Evolutionary conservation across 306 rosid genomes (phyloP).

Genomic region (Glycine soja): DNA sequence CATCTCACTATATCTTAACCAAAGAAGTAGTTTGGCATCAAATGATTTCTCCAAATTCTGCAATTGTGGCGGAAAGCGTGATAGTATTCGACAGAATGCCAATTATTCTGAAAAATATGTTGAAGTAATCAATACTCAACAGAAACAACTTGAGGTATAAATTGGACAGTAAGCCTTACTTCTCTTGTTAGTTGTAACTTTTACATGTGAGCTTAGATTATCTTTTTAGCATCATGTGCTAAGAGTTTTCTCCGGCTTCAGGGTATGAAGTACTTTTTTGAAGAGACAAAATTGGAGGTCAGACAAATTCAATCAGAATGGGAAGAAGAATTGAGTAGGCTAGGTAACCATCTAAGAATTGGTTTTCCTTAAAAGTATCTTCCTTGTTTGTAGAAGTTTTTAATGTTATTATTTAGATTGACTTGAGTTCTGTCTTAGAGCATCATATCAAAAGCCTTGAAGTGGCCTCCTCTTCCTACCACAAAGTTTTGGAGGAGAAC

Average conservation of each 20-base stretch:
- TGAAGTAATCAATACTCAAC: slow-evolving; percentile 64
- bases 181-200: slow-evolving; percentile 8
- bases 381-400: slow-evolving; percentile 15
- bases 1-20: slow-evolving; percentile 73
- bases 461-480: slow-evolving; percentile 88
- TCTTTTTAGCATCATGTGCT: neutral
- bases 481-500: slow-evolving; percentile 88
- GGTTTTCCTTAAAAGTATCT: slow-evolving; percentile 23
- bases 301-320: slow-evolving; percentile 74
- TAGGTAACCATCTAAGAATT: slow-evolving; percentile 60
- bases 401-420: slow-evolving; percentile 11
- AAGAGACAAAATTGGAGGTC: slow-evolving; percentile 73
- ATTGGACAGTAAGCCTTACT: neutral
- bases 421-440: slow-evolving; percentile 56
- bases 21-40: slow-evolving; percentile 73
- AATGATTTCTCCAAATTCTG: slow-evolving; percentile 86
- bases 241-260: slow-evolving; percentile 42
- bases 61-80: slow-evolving; percentile 77
- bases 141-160: slow-evolving; percentile 82
- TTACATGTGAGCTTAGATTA: slow-evolving; percentile 26
- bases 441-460: slow-evolving; percentile 82
- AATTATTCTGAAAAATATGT: slow-evolving; percentile 56
- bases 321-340: slow-evolving; percentile 77
- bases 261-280: slow-evolving; percentile 77
- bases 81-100: slow-evolving; percentile 46